Evolutionary conservation across 2,329 filamentous ascomycete genomes (phyloP).

Genomic region (Diaporthe vexans): DNA sequence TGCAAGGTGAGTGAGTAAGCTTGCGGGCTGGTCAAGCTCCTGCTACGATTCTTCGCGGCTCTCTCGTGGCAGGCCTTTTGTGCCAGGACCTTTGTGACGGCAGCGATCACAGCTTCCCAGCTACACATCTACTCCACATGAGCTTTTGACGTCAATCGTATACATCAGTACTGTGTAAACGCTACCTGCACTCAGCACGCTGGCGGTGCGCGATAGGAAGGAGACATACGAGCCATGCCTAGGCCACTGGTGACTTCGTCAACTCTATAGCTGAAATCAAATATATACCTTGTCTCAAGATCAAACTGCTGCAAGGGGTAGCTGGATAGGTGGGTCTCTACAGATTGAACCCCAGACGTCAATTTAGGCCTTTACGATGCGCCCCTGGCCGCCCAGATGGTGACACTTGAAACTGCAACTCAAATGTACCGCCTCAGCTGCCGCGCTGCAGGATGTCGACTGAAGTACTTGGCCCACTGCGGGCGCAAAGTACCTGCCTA

Average conservation of each 20-base stretch:
- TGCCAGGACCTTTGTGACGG: not conserved
- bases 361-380: slow-evolving; percentile 16
- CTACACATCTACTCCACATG: not conserved
- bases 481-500: not conserved
- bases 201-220: not conserved
- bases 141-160: not conserved
- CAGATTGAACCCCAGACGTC: slow-evolving; percentile 28
- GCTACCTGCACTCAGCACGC: not conserved
- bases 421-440: slow-evolving; percentile 11
- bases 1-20: not conserved
- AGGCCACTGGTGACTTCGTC: not conserved
- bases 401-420: slow-evolving; percentile 15
- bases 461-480: slow-evolving; percentile 17
- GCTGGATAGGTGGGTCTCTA: slow-evolving; percentile 8
- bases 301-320: slow-evolving; percentile 14
- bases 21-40: not conserved
- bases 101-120: too few species aligned
- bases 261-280: slow-evolving; percentile 20
- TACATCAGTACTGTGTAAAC: not conserved
- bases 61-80: not conserved
- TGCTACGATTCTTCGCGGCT: not conserved
- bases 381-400: slow-evolving; percentile 5
- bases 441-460: not conserved
- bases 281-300: slow-evolving; percentile 23
- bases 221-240: not conserved